Conservation (phyloP, 441 rosid species). For the Populus hybrid region DNA sequence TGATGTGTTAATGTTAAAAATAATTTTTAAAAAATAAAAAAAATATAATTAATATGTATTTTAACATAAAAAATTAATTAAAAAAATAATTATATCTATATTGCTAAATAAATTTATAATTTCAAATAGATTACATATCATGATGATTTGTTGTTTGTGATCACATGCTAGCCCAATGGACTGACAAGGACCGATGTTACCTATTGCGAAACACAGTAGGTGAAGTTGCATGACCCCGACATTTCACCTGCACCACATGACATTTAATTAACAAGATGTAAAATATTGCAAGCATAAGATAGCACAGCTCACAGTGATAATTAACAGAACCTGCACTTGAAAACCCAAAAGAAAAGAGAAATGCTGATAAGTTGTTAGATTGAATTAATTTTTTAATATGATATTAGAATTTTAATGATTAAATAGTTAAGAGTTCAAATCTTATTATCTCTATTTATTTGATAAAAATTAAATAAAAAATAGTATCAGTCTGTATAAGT, state of each 20-base stretch:
- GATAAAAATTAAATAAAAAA: fast-evolving
- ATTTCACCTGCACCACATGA: constrained; percentile 4
- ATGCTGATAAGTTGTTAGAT: too few species aligned
- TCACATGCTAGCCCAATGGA: not conserved
- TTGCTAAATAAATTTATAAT: too few species aligned
- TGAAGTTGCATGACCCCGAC: constrained; percentile 11
- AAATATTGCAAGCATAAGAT: constrained; percentile 5
- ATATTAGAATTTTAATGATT: fast-evolving
- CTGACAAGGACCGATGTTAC: not conserved
- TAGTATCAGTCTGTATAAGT: fast-evolving
- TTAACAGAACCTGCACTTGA: not conserved
- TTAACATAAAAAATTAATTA: too few species aligned
- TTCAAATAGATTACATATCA: too few species aligned
- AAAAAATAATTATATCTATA: too few species aligned
- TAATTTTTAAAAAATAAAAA: too few species aligned
- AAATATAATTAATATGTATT: too few species aligned
- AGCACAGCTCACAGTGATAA: not conserved
- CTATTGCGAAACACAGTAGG: not conserved
- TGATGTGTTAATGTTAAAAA: too few species aligned
- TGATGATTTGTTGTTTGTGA: not conserved
- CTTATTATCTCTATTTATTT: fast-evolving
- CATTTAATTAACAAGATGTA: not conserved
- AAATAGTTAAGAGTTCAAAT: fast-evolving
- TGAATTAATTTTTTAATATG: fast-evolving
- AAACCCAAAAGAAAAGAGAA: not conserved